Base-by-base conservation (phyloP, 164 flowering plant species). In the Aristolochia fimbriata region DNA sequence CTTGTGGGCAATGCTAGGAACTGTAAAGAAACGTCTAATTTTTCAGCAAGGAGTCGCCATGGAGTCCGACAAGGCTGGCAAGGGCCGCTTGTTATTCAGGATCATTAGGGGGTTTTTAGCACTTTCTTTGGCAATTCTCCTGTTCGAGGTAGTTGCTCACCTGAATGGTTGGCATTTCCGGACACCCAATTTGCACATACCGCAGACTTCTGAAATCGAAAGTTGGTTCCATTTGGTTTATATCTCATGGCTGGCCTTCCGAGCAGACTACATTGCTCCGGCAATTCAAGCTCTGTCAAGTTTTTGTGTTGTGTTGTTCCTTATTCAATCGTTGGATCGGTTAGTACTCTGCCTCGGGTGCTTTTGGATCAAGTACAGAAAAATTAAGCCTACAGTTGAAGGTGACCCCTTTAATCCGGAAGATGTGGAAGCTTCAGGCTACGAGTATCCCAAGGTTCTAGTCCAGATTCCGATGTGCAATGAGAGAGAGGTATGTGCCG, bases 401-500 rank as follows among this genome's bases (percentile, higher is more conserved):
- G 84, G 72, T 51, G 79, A 78, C 59, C 78, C 80, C 8, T 81
- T 80, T 71, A 71, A 77, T 57, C 58, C 67, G 0, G 78, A 70
- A 31, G 91, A 86, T 74, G 65, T 64, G 13, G 94, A 84, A 65
- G 78, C 65, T 14, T 60, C 74, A 13, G 68, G 77, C 1, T 74
- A 51, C 46, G 69, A 73, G 47, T 78, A 77, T 56, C 97, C 94
- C 9, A 87, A 83, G 88, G 91, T 89, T 70, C 91, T 89, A 62
- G 83, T 89, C 64, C 96, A 89, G 68, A 85, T 89, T 58, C 96
- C 94, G 49, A 89, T 89, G 96, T 89, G 97, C 54, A 89, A 89
- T 69, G 97, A 90, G 74, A 80, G 67, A 55, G 97, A 90, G 97
- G 97, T 87, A 79, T 61, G 62, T 24, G 27, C 56, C 47, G 61